A percentile compares a stretch with the other conserved stretches of the same genome.
phyloP scores from a whole-genome alignment of 257 asterid genomes.

The Forsythia viridissima region DNA sequence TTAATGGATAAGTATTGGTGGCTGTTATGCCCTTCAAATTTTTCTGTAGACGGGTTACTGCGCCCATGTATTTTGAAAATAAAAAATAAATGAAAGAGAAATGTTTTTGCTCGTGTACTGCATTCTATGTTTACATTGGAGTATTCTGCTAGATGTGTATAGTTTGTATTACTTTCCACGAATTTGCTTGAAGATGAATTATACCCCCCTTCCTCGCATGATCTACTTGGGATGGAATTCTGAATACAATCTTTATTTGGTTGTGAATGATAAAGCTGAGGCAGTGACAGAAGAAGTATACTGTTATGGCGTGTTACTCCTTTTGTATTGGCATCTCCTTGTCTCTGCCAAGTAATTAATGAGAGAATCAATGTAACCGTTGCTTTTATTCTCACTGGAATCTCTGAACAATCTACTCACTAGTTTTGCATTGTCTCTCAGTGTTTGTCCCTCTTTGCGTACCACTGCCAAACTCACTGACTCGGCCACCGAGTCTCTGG shows the following conservation, averaged over 20 bases:
- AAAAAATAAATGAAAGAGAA: not conserved
- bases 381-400: slow-evolving; percentile 8
- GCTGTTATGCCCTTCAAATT: not conserved
- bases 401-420: slow-evolving; percentile 57
- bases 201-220: no score
- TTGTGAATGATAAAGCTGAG: no score
- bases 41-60: not conserved
- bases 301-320: not conserved
- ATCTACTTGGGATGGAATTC: not conserved
- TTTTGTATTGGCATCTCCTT: slow-evolving; percentile 11
- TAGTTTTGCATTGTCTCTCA: slow-evolving; percentile 55
- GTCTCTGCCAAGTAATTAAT: slow-evolving; percentile 36
- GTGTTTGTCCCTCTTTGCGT: slow-evolving; percentile 49
- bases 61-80: not conserved
- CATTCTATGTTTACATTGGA: not conserved
- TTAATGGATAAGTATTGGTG: not conserved
- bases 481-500: slow-evolving; percentile 56
- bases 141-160: not conserved
- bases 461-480: slow-evolving; percentile 51
- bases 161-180: not conserved
- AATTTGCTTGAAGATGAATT: no score
- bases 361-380: slow-evolving; percentile 38
- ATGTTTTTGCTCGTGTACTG: not conserved
- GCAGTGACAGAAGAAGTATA: not conserved
- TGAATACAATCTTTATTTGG: not conserved